A percentile compares a stretch with the other conserved stretches of the same genome.
Evolutionary conservation across 371 early-diverging fungal species (phyloP).

Genomic region (Lichtheimia ramosa): DNA sequence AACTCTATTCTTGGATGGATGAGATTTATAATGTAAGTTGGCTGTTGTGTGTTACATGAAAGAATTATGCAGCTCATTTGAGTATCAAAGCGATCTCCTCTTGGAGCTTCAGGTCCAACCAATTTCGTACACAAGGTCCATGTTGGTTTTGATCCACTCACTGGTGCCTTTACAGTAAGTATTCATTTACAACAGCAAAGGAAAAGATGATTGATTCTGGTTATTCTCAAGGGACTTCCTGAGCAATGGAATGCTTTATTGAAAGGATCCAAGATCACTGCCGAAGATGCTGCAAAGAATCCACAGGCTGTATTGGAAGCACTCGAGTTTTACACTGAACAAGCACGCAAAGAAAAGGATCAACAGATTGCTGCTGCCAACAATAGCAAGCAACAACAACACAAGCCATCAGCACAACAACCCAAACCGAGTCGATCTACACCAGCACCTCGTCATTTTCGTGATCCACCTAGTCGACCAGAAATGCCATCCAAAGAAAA

Average conservation of each 20-base stretch:
- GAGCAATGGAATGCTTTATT: slow-evolving; percentile 91
- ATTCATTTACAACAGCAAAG: not conserved
- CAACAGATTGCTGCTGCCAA: slow-evolving; percentile 13
- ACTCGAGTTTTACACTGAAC: slow-evolving; percentile 94
- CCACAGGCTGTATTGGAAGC: slow-evolving; percentile 98
- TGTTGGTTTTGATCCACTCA: slow-evolving; percentile 93
- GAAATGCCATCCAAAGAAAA: no score
- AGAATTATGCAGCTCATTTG: not conserved
- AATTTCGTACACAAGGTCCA: slow-evolving; percentile 95
- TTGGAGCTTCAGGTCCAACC: slow-evolving; percentile 90
- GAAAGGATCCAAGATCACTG: slow-evolving; percentile 88
- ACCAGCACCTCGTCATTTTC: slow-evolving; percentile 1
- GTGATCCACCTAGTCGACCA: not conserved
- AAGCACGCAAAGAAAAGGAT: slow-evolving; percentile 56
- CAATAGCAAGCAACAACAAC: not conserved
- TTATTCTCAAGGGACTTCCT: slow-evolving; percentile 75
- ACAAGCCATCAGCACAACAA: not conserved
- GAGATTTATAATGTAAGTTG: slow-evolving; percentile 80
- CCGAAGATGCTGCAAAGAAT: slow-evolving; percentile 94
- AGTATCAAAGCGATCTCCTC: slow-evolving; percentile 27
- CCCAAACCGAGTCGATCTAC: slow-evolving; percentile 11
- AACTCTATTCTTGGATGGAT: slow-evolving; percentile 98
- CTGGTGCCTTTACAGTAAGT: slow-evolving; percentile 89
- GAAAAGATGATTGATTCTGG: not conserved
- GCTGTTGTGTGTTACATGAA: not conserved